Evolutionary conservation across 495 filamentous ascomycete genomes (phyloP).

Genomic region (Neurospora pannonica): DNA sequence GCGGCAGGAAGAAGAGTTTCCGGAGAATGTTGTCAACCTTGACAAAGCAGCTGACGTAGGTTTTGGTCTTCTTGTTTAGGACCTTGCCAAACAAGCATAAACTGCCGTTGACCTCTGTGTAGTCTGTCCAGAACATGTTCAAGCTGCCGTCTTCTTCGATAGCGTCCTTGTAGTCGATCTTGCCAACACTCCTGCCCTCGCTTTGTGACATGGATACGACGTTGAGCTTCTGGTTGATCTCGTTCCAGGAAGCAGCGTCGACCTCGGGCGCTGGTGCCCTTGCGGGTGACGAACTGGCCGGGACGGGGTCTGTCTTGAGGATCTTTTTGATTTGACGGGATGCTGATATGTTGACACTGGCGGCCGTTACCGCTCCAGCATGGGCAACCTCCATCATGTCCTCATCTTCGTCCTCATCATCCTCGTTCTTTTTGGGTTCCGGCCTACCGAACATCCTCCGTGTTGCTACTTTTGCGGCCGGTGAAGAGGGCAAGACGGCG

Average conservation of each 20-base stretch:
- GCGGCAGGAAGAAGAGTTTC: constrained; percentile 88
- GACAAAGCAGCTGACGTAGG: constrained; percentile 83
- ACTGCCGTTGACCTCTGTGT: constrained; percentile 84
- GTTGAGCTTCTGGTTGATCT: constrained; percentile 78
- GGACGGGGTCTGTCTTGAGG: constrained; percentile 52
- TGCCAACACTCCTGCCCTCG: constrained; percentile 58
- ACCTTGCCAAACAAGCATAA: constrained; percentile 96
- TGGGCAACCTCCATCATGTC: constrained; percentile 78
- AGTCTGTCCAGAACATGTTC: constrained; percentile 95
- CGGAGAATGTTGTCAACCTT: constrained; percentile 92
- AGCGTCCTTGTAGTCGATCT: constrained; percentile 68
- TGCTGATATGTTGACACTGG: constrained; percentile 79
- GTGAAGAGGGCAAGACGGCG: constrained; percentile 67
- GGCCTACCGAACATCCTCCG: constrained; percentile 47
- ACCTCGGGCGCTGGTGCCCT: constrained; percentile 46
- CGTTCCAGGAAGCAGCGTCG: constrained; percentile 82
- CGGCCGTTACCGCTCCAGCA: constrained; percentile 53
- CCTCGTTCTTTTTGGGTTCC: constrained; percentile 53
- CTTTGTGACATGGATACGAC: constrained; percentile 57
- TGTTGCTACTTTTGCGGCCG: constrained; percentile 67
- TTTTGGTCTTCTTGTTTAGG: constrained; percentile 71
- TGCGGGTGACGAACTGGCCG: constrained; percentile 66
- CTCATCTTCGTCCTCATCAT: constrained; percentile 64
- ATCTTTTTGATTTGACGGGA: constrained; percentile 71
- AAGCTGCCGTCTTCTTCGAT: constrained; percentile 86